Evolutionary conservation across 352 stramenopile species (phyloP).

Genomic region (Nothophytophthora sp.): DNA sequence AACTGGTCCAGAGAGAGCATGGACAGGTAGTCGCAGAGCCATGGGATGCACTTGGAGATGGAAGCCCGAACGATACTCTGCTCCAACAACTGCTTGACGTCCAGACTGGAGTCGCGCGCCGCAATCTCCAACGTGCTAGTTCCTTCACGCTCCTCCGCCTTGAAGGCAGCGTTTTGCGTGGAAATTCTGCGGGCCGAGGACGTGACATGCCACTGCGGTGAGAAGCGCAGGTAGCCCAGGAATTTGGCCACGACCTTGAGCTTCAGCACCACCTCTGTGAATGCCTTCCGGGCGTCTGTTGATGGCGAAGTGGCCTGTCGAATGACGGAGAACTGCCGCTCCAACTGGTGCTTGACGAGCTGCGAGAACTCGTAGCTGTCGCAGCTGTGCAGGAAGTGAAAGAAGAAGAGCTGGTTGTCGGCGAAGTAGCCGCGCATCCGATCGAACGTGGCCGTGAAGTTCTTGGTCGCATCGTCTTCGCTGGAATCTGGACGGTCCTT

Average conservation of each 20-base stretch:
- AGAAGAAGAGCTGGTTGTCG: constrained; percentile 80
- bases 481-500: constrained; percentile 10
- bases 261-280: constrained; percentile 58
- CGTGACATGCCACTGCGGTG: constrained; percentile 58
- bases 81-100: constrained; percentile 47
- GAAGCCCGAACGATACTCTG: constrained; percentile 37
- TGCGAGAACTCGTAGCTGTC: constrained; percentile 68
- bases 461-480: constrained; percentile 20
- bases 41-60: constrained; percentile 64
- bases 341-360: constrained; percentile 58
- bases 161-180: constrained; percentile 48
- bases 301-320: constrained; percentile 7
- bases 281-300: constrained; percentile 50
- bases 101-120: constrained; percentile 28
- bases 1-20: constrained; percentile 63
- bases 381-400: constrained; percentile 64
- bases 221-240: constrained; percentile 63
- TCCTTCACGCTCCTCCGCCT: constrained; percentile 49
- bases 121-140: constrained; percentile 44
- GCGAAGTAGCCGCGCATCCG: constrained; percentile 45
- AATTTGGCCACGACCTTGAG: constrained; percentile 75
- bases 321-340: constrained; percentile 47
- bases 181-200: constrained; percentile 29
- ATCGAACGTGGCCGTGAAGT: constrained; percentile 25
- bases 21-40: constrained; percentile 62